Conservation (phyloP, 768 basidiomycete species). For the Amanita jacksonii region DNA sequence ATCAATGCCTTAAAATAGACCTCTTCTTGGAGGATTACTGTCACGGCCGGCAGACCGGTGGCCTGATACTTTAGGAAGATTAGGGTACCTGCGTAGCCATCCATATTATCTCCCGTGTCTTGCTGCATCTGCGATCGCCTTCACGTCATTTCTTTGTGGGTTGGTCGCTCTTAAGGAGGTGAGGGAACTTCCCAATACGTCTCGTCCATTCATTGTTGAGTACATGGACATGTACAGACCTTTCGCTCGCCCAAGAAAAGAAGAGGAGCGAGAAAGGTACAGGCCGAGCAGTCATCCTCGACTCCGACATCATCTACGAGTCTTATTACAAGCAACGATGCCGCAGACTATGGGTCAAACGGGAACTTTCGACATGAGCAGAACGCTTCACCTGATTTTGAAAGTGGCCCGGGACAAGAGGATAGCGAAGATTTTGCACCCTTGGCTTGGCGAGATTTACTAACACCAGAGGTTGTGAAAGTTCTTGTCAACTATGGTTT, state of each 20-base stretch:
- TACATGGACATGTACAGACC: not conserved
- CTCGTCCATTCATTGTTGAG: not conserved
- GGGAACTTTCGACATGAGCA: not conserved
- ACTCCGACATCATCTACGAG: not conserved
- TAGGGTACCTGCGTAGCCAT: conserved; percentile 17
- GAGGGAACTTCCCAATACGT: not conserved
- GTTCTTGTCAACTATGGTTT: not conserved
- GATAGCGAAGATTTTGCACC: not conserved
- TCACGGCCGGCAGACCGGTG: conserved; percentile 20
- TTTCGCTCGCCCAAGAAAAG: not conserved
- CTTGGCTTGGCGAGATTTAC: not conserved
- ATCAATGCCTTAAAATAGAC: too few species aligned
- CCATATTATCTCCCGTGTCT: conserved; percentile 29
- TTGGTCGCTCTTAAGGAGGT: conserved; percentile 22
- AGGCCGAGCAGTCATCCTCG: too few species aligned
- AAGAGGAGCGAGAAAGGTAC: too few species aligned
- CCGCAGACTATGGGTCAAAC: not conserved
- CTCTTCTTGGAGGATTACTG: conserved; percentile 22
- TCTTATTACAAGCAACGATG: not conserved
- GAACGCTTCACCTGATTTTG: not conserved
- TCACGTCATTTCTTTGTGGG: conserved; percentile 15
- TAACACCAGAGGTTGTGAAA: not conserved
- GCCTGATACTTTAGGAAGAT: conserved; percentile 17
- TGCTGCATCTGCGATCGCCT: conserved; percentile 15
- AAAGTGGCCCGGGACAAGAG: not conserved